Evolutionary conservation across 148 eudicot genomes (phyloP).

Genomic region (Selenicereus undatus): DNA sequence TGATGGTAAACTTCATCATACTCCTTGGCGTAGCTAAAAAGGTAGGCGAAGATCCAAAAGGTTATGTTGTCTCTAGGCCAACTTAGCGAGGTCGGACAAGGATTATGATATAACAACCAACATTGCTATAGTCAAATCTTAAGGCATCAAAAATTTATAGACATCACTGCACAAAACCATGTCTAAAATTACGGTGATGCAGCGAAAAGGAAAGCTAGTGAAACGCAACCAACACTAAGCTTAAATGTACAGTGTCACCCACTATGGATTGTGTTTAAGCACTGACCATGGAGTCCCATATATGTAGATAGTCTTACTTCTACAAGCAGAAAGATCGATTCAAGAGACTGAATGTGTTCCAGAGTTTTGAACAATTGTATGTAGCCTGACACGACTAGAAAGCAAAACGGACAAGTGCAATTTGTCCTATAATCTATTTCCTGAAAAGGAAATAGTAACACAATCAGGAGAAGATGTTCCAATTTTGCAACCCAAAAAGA

Average conservation of each 20-base stretch:
- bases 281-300: no score
- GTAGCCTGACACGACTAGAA: neutral
- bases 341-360: neutral
- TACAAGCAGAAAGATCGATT: no score
- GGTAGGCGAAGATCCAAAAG: no score
- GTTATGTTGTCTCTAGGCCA: no score
- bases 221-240: neutral
- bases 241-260: neutral
- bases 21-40: no score
- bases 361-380: neutral
- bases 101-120: no score
- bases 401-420: neutral
- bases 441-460: neutral
- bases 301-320: no score
- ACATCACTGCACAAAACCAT: neutral
- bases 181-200: neutral
- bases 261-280: no score
- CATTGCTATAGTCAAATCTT: no score
- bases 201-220: neutral
- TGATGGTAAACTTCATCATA: no score
- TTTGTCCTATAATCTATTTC: neutral
- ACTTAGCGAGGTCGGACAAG: no score
- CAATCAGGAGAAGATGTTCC: neutral
- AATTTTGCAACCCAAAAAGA: neutral
- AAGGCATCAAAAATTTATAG: no score